Base-by-base conservation (phyloP, 768 basidiomycete genomes). In the Panus rudis region DNA sequence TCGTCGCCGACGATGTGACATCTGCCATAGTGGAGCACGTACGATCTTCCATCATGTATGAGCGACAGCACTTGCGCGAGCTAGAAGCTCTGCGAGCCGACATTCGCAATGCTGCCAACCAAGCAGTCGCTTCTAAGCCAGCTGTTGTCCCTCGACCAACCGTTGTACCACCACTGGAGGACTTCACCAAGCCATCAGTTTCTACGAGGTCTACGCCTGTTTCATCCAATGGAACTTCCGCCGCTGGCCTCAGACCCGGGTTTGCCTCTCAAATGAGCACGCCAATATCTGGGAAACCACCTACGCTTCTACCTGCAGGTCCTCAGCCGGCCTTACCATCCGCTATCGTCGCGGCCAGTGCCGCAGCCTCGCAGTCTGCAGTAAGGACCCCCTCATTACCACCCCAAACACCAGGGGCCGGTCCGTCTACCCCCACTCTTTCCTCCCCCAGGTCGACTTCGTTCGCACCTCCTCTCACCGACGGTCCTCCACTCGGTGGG, bases 11-110 rank as follows among this genome's bases (percentile, higher is more conserved):
- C 43, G 96, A 99, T 60, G 75, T 97, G 41, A 88, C 88, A 14
- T 73, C 86, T 17, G 87, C 92, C 0, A 68, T 98, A 41, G 79
- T 98, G 35, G 92, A 97, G 61, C 92, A 98, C 62, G 89, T 89
- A 14, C 83, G 93, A 19, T 85, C 92, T 14, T 82, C 84, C 21
- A 79, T 98, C 54, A 79, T 92, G 71, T 96, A 92, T 57, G 93
- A 98, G 60, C 77, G 83, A 50, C 91, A 93, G 58, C 69, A 87
- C 13, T 69, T 97, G 42, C 78, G 83, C 38, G 94, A 98, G 60
- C 69, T 96, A 17, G 93, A 97, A 60, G 75, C 86, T 17, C 75
- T 97, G 24, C 72, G 79, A 42, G 75, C 72, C 2, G 93, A 96
- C 58, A 70, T 98, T 41, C 69, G 63, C 52, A 75, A 71, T 49